Base-by-base conservation (phyloP, 2,329 filamentous ascomycete species). In the Pyricularia grisea region DNA sequence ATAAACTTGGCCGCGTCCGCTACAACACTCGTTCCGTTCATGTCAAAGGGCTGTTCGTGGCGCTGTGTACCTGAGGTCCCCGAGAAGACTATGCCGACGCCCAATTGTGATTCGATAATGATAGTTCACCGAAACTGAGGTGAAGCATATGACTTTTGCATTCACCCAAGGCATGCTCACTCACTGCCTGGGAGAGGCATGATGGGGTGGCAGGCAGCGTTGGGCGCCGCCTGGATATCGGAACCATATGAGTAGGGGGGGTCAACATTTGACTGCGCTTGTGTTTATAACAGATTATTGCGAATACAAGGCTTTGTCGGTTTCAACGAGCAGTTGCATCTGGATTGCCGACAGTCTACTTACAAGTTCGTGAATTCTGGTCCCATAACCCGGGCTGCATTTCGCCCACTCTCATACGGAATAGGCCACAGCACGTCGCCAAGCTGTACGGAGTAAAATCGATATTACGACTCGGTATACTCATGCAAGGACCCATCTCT, bases 31-130 rank as follows among this genome's bases (percentile, higher is more conserved):
- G 76, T 85, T n/a, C 82, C 83, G 0, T 85, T 85, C 71, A 68
- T 83, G 31, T 77, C 79, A 68, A 77, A 78, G n/a, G 82, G 80
- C 7, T 86, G 84, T 72, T 85, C 84, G 3, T 85, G 81, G 81
- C 76, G 72, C 12, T 86, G 84, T 66, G 74, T 82, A 0, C 83
- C 82, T 9, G 30, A 27, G 23, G 66, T 55, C 23, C 65, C 65
- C 2, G 65, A 67, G 36, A 67, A 67, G 36, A 31, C 30, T 1
- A 31, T 25, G 64, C 64, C 64, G 9, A 42, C 36, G 64, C 30
- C n/a, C 30, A 42, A 66, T 2, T 25, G 20, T 20, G 31, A 25
- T 17, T 20, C 17, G 4, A 42, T 36, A 23, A 36, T 66, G 31
- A 30, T 66, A 42, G 64, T 66, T 20, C 31, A 31, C 20, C 42